Conservation (phyloP, 495 filamentous ascomycete species). For the Talaromyces ruber region DNA sequence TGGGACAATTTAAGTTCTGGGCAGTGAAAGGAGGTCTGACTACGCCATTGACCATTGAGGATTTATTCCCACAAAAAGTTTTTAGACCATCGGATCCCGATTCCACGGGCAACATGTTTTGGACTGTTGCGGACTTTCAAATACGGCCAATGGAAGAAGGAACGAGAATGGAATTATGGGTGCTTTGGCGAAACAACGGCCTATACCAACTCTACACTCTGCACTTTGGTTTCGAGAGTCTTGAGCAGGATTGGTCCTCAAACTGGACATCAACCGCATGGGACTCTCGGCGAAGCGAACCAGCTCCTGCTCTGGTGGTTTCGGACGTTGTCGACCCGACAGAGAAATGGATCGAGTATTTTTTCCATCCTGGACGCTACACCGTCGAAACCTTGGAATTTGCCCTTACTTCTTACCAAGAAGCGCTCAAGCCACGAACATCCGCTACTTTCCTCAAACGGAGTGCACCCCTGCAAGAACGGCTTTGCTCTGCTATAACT, state of each 20-base stretch:
- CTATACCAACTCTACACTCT: slow-evolving; percentile 64
- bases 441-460: slow-evolving; percentile 26
- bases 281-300: slow-evolving; percentile 48
- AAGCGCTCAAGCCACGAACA: slow-evolving; percentile 38
- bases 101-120: slow-evolving; percentile 64
- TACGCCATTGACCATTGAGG: slow-evolving; percentile 54
- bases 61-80: slow-evolving; percentile 51
- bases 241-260: slow-evolving; percentile 51
- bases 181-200: slow-evolving; percentile 79
- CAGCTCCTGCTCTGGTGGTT: slow-evolving; percentile 43
- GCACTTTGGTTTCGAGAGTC: slow-evolving; percentile 42
- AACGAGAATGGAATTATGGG: slow-evolving; percentile 64
- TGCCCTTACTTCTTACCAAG: slow-evolving; percentile 65
- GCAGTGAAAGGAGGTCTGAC: slow-evolving; percentile 56
- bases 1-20: slow-evolving; percentile 96
- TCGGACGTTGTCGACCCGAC: slow-evolving; percentile 53
- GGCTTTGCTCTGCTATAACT: slow-evolving; percentile 62
- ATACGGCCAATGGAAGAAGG: slow-evolving; percentile 45
- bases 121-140: slow-evolving; percentile 80
- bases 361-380: slow-evolving; percentile 76
- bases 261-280: slow-evolving; percentile 66
- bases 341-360: slow-evolving; percentile 46
- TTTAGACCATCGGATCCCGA: slow-evolving; percentile 65
- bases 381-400: slow-evolving; percentile 71
- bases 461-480: slow-evolving; percentile 49